Conservation (phyloP, 306 rosid genomes). For the Fragaria nilgerrensis region DNA sequence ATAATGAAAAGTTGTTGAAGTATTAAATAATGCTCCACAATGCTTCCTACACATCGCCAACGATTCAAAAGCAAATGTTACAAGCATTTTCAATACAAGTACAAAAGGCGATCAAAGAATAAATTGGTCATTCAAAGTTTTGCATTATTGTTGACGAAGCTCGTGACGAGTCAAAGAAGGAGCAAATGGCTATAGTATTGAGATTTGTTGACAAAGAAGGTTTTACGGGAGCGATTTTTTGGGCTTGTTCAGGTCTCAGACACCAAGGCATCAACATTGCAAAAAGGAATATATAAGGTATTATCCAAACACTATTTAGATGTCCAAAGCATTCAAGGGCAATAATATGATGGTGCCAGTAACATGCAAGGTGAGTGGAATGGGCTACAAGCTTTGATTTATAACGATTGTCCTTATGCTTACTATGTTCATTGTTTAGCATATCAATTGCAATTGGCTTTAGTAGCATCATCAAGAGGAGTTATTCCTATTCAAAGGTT, state of each 20-base stretch:
- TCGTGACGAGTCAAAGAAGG: neutral
- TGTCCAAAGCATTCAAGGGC: neutral
- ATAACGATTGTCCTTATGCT: neutral
- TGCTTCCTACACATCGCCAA: neutral
- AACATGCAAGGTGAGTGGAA: conserved; percentile 15
- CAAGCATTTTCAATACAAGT: neutral
- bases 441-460: neutral
- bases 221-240: too few species aligned
- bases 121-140: too few species aligned
- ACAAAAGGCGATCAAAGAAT: neutral
- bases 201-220: neutral
- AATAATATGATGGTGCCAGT: neutral
- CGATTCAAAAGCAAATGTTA: neutral
- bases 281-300: neutral
- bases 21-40: neutral
- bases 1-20: neutral
- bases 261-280: neutral
- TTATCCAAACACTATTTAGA: neutral
- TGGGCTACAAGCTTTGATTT: too few species aligned
- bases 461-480: neutral
- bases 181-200: neutral
- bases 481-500: neutral
- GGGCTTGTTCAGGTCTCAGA: neutral
- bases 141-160: conserved; percentile 13
- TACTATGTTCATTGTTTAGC: neutral